These are phyloP conservation scores for Naganishia randhawae DNA, from an alignment of 768 basidiomycete genomes.

Conservation along the genomic window DNA sequence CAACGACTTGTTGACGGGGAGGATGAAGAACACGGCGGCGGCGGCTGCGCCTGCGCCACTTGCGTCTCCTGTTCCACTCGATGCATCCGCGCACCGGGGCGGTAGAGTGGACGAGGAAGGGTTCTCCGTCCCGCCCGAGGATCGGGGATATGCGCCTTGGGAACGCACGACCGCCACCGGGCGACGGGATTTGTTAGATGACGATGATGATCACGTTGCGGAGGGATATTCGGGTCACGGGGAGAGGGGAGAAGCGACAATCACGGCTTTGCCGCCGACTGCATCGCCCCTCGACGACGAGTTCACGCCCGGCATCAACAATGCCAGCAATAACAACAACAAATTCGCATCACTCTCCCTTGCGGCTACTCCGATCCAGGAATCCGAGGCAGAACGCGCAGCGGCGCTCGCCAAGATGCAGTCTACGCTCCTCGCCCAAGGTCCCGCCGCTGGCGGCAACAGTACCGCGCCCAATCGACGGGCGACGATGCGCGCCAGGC, in stretches of 20 bases:
- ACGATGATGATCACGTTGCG: slow-evolving; percentile 39
- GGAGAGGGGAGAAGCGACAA: not conserved
- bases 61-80: not conserved
- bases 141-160: slow-evolving; percentile 51
- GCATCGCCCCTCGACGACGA: slow-evolving; percentile 18
- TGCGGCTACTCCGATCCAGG: slow-evolving; percentile 46
- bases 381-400: slow-evolving; percentile 49
- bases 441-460: slow-evolving; percentile 32
- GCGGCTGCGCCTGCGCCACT: not conserved
- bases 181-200: slow-evolving; percentile 35
- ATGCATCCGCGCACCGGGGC: not conserved
- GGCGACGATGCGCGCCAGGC: slow-evolving; percentile 47
- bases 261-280: slow-evolving; percentile 11
- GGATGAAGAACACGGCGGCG: too few relatives aligned
- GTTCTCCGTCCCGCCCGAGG: slow-evolving; percentile 52
- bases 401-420: slow-evolving; percentile 50
- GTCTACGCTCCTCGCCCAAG: slow-evolving; percentile 47
- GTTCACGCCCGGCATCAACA: not conserved
- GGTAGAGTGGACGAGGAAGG: slow-evolving; percentile 51
- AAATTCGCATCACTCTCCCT: slow-evolving; percentile 45
- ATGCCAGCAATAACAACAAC: not conserved
- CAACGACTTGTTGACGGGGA: too few relatives aligned
- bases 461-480: slow-evolving; percentile 26
- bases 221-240: not conserved
- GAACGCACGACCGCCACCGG: slow-evolving; percentile 28